phyloP scores from a whole-genome alignment of 495 filamentous ascomycete genomes.

The Penicillium tannophilum region DNA sequence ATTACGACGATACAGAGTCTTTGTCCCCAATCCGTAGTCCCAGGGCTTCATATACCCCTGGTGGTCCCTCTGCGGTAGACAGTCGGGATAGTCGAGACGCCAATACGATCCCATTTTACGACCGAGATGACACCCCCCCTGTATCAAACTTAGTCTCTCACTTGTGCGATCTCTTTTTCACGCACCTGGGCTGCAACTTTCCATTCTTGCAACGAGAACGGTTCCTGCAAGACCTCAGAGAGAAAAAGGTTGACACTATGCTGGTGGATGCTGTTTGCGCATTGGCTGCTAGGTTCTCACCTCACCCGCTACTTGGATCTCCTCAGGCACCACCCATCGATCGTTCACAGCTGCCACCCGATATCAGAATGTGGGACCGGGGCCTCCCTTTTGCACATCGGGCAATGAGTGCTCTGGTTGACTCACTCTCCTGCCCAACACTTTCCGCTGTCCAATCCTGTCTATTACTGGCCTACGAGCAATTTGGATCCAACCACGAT shows the following conservation, averaged over 20 bases:
- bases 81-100: conserved; percentile 51
- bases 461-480: conserved; percentile 79
- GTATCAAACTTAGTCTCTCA: conserved; percentile 72
- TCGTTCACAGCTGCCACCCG: conserved; percentile 38
- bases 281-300: conserved; percentile 78
- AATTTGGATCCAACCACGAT: conserved; percentile 82
- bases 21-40: conserved; percentile 41
- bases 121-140: conserved; percentile 65
- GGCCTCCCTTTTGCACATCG: conserved; percentile 77
- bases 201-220: conserved; percentile 72
- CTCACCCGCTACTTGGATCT: conserved; percentile 61
- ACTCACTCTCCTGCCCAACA: conserved; percentile 76
- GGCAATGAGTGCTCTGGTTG: conserved; percentile 71
- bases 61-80: conserved; percentile 35
- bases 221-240: conserved; percentile 69
- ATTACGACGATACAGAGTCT: conserved; percentile 28
- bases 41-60: conserved; percentile 26
- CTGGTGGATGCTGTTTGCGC: conserved; percentile 85
- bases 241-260: conserved; percentile 79
- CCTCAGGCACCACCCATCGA: conserved; percentile 54
- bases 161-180: conserved; percentile 76
- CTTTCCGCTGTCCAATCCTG: conserved; percentile 79
- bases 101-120: conserved; percentile 78
- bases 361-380: conserved; percentile 48
- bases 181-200: conserved; percentile 77